Evolutionary conservation across 495 filamentous ascomycete genomes (phyloP), one percentile per base, ranked within the genome.

Genomic region (Lasiosphaeria hispida): DNA sequence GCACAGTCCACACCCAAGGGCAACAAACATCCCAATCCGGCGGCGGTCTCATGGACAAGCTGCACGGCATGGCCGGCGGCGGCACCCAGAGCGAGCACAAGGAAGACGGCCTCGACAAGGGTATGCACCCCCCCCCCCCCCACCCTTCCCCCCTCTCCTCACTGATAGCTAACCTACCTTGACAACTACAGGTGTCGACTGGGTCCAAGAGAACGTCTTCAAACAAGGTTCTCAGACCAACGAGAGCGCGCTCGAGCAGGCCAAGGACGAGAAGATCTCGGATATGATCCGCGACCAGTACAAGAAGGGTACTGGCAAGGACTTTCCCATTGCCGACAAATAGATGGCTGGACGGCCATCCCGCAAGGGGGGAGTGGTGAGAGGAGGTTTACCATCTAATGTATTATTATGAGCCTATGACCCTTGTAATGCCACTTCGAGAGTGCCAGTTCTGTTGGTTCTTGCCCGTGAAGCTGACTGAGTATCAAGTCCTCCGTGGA

Each of bases 181-280:
- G 23, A 1, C 30, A 23, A 10, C 18, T 18, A 42, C 61, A 88
- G 87, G 80, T 10, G 69, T 89, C 68, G 87, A 90, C 66, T 74
- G 77, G 48, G 75, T 86, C 13, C 87, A 90, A 63, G 78, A 89
- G 63, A 75, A 84, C 37, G 67, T 85, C 58, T 53, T 89, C 10
- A 83, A 82, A 9, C 73, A 80, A 55, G 86, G 86, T 4, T 63
- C 75, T 15, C 87, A 90, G 70, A 72, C 77, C 68, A 88, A 89
- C 70, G 87, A 90, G 71, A 82, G 73, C 42, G 87, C 86, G 6
- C 61, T 80, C 15, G 87, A 90, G 69, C 87, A 90, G 63, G 85
- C 82, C 59, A 89, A 89, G 74, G 87, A 89, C 61, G 86, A 90
- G 69, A 70, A 81, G 69, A 85, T 86, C 51, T 81, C 79, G 0